Evolutionary conservation across 2,329 filamentous ascomycete species (phyloP), one percentile per base, ranked within the genome.

Genomic region (Rutstroemia sp.): DNA sequence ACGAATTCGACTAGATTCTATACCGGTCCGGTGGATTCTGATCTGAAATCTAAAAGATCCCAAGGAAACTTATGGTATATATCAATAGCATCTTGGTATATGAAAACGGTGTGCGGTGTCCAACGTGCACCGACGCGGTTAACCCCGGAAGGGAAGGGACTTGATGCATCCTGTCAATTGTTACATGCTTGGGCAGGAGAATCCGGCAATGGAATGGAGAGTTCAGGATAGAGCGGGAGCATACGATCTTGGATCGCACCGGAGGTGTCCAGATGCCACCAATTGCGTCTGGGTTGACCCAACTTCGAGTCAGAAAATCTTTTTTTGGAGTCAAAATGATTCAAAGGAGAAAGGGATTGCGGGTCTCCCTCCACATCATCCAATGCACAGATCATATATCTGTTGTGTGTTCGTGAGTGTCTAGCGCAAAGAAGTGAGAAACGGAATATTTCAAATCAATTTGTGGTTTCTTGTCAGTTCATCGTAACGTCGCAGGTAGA

Each of bases 1-100:
- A 38, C 44, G 27, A 37, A 50, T 55, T 42, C 30, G 14, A 55
- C 7, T n/a, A 10, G 18, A 27, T 55, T 42, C 46, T 39, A 55
- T 55, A 44, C 53, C 38, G 34, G 46, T 19, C 16, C 25, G 39
- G 23, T 18, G 25, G 38, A 50, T 37, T 44, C 21, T 23, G 25
- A 18, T 38, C 18, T 50, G 8, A 9, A 16, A 16, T 41, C 5
- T 27, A 16, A 50, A 49, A 23, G 44, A 49, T 49, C 16, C 16
- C 45, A 48, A n/a, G 45, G 10, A 16, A 25, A 16, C 7, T 23
- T 14, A 9, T 42, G 6, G 23, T 34, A 18, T 42, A 39, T 19
- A 42, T 34, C 53, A 50, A 34, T 50, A 27, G 16, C 3, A 55
- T 27, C 8, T 19, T 5, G 10, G 37, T 30, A 41, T 10, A 50